These are phyloP conservation scores for Pestalotiopsis sp. DNA, from an alignment of 2,329 filamentous ascomycete species.

Conservation along the genomic window DNA sequence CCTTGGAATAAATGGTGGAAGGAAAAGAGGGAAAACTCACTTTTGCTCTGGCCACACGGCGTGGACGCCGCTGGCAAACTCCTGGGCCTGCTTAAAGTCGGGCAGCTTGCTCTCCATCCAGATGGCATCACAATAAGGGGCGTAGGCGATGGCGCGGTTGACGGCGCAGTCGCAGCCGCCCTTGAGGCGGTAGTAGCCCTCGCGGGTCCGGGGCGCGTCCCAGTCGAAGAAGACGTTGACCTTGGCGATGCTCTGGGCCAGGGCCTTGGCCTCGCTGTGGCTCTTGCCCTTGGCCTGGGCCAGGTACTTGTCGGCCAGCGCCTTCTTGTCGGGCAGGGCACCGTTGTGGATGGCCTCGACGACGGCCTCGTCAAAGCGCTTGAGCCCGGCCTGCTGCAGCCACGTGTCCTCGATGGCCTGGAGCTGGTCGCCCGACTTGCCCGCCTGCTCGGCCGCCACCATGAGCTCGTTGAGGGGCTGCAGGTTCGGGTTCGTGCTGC, in stretches of 20 bases:
- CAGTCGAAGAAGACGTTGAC: slow-evolving; percentile 90
- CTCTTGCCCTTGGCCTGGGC: slow-evolving; percentile 77
- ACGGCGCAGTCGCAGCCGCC: slow-evolving; percentile 91
- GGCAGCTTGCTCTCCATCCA: slow-evolving; percentile 99
- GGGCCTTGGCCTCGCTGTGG: slow-evolving; percentile 78
- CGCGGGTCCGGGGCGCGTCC: slow-evolving; percentile 89
- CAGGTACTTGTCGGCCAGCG: slow-evolving; percentile 68
- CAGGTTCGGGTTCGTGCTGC: slow-evolving; percentile 82
- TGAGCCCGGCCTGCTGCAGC: slow-evolving; percentile 76
- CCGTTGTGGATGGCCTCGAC: slow-evolving; percentile 76
- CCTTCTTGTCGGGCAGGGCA: slow-evolving; percentile 69
- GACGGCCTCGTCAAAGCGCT: slow-evolving; percentile 90
- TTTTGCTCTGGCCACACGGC: slow-evolving; percentile 96
- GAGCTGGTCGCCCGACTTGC: slow-evolving; percentile 79
- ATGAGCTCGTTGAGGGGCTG: slow-evolving; percentile 90
- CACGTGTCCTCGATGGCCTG: slow-evolving; percentile 93
- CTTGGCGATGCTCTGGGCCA: slow-evolving; percentile 78
- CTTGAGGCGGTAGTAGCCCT: slow-evolving; percentile 92
- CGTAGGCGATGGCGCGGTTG: slow-evolving; percentile 89
- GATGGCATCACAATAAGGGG: slow-evolving; percentile 91
- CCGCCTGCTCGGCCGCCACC: slow-evolving; percentile 78
- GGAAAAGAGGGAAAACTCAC: slow-evolving; percentile 51
- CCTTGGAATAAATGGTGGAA: no score
- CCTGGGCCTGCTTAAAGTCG: slow-evolving; percentile 86
- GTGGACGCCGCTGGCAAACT: slow-evolving; percentile 93